These are phyloP conservation scores for Trametes villosa DNA, from an alignment of 768 basidiomycete genomes.

Conservation along the genomic window DNA sequence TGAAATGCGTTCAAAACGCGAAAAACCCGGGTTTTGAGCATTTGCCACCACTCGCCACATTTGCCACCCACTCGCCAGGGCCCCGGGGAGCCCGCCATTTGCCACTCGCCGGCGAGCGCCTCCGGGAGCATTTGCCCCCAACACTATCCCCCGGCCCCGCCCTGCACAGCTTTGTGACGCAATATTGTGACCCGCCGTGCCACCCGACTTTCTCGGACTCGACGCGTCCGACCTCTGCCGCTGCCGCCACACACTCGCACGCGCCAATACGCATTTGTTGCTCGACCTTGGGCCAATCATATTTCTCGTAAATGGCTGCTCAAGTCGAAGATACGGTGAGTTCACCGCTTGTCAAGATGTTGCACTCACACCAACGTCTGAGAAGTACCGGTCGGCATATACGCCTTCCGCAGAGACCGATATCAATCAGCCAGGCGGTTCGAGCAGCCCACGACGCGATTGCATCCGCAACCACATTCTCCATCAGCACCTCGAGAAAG, in stretches of 20 bases:
- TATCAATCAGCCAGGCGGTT: neutral
- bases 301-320: too few relatives aligned
- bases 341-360: neutral
- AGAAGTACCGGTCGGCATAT: neutral
- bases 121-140: too few relatives aligned
- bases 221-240: neutral
- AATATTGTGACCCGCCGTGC: conserved; percentile 3
- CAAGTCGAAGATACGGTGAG: too few relatives aligned
- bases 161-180: neutral
- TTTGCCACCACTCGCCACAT: too few relatives aligned
- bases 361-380: neutral
- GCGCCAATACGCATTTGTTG: neutral
- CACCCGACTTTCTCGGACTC: neutral
- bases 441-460: neutral
- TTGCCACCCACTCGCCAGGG: too few relatives aligned
- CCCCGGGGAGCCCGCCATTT: too few relatives aligned
- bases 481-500: conserved; percentile 13
- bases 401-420: neutral
- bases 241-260: too few relatives aligned
- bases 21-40: too few relatives aligned
- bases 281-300: too few relatives aligned
- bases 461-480: conserved; percentile 6
- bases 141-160: conserved; percentile 2
- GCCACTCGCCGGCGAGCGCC: too few relatives aligned
- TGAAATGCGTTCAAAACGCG: too few relatives aligned